Evolutionary conservation across 2,329 filamentous ascomycete genomes (phyloP).

Genomic region (Clonostachys byssicola): DNA sequence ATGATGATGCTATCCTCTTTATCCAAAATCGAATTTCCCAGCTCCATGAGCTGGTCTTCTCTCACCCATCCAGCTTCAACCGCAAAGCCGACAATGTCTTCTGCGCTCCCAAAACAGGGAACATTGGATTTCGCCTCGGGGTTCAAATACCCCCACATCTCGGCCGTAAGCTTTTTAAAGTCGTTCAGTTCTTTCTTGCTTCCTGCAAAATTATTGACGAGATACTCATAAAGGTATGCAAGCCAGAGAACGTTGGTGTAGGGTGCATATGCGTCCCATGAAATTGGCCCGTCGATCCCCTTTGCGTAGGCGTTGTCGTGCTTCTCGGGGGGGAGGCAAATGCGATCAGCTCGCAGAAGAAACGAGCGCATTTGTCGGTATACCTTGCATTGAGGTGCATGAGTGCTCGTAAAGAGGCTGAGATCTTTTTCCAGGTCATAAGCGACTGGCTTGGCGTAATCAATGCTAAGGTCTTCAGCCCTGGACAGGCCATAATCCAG

Average conservation of each 20-base stretch:
- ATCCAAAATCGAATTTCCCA: conserved; percentile 25
- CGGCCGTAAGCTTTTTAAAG: conserved; percentile 44
- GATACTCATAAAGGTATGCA: conserved; percentile 55
- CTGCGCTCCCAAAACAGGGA: conserved; percentile 49
- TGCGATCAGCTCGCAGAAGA: conserved; percentile 44
- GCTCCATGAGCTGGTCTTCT: conserved; percentile 43
- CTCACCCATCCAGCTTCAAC: conserved; percentile 55
- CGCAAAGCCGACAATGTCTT: conserved; percentile 52
- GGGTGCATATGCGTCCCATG: conserved; percentile 50
- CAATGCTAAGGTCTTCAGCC: conserved; percentile 36
- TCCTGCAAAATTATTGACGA: conserved; percentile 41
- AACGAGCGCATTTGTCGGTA: conserved; percentile 61
- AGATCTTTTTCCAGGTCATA: conserved; percentile 59
- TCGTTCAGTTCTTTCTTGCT: conserved; percentile 34
- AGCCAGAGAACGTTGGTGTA: conserved; percentile 66
- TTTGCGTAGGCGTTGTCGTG: conserved; percentile 42
- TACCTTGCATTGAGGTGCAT: conserved; percentile 55
- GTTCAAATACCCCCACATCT: conserved; percentile 50
- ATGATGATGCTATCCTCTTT: conserved; percentile 35
- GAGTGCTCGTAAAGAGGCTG: conserved; percentile 54
- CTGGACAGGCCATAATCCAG: conserved; percentile 63
- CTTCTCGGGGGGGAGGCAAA: conserved; percentile 39
- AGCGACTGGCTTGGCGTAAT: conserved; percentile 36
- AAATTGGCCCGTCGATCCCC: conserved; percentile 41
- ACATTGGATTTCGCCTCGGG: conserved; percentile 40